phyloP scores from a whole-genome alignment of 345 rosid genomes.

The Eucalyptus marginata region DNA sequence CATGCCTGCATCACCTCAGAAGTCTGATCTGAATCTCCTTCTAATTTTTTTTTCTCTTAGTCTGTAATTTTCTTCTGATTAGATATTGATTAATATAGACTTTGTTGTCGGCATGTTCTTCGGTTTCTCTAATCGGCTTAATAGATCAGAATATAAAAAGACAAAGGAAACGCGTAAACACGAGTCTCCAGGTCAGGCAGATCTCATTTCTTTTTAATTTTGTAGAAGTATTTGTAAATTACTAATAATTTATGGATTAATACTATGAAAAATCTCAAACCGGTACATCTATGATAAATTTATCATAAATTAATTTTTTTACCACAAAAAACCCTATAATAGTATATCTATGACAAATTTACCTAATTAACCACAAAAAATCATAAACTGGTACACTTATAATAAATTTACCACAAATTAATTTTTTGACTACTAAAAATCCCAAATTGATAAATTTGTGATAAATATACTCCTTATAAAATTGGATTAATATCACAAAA shows the following conservation, averaged over 20 bases:
- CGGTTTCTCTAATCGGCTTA: not conserved
- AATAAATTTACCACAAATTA: no score
- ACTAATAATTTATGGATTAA: not conserved
- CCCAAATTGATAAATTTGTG: rapidly evolving
- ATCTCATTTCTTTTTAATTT: not conserved
- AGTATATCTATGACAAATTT: rapidly evolving
- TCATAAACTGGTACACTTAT: rapidly evolving
- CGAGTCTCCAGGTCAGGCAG: not conserved
- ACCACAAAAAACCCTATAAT: no score
- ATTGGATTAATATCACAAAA: no score
- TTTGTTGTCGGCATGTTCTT: not conserved
- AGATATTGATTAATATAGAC: not conserved
- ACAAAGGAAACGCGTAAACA: not conserved
- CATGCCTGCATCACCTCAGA: not conserved
- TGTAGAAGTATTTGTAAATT: not conserved
- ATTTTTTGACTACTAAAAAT: no score
- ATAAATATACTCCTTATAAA: no score
- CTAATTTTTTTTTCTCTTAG: not conserved
- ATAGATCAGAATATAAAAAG: not conserved
- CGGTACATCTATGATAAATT: rapidly evolving
- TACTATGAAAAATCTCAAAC: rapidly evolving
- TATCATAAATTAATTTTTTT: no score
- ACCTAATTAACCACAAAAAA: no score
- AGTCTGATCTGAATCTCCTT: not conserved
- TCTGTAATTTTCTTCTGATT: not conserved